phyloP scores from a whole-genome alignment of 2,329 filamentous ascomycete species.

The Akanthomyces lecanii region DNA sequence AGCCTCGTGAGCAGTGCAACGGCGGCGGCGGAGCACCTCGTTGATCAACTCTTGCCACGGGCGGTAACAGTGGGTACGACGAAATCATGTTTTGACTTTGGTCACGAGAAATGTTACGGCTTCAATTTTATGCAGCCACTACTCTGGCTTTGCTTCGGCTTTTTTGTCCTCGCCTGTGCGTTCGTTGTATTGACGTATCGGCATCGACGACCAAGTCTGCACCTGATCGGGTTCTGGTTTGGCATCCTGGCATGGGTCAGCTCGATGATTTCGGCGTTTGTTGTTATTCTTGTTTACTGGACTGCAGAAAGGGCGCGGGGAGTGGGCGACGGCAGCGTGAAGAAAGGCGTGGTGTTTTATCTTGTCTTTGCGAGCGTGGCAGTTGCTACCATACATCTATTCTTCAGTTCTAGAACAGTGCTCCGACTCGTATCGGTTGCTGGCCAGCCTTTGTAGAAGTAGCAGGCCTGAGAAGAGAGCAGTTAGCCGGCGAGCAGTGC shows the following conservation, averaged over 20 bases:
- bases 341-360: background rate
- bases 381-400: background rate
- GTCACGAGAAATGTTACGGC: background rate
- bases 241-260: background rate
- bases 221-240: background rate
- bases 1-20: background rate
- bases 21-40: background rate
- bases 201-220: background rate
- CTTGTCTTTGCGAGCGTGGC: background rate
- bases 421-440: background rate
- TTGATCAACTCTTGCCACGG: background rate
- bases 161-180: slow-evolving; percentile 33
- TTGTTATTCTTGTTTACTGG: background rate
- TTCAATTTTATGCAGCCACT: background rate
- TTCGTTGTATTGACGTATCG: slow-evolving; percentile 22
- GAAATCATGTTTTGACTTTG: background rate
- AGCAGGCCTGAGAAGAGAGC: background rate
- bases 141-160: background rate
- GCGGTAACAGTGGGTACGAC: background rate
- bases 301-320: background rate
- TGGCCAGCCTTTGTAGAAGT: background rate
- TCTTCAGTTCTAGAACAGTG: background rate
- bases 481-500: too few relatives aligned
- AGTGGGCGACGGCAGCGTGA: background rate
- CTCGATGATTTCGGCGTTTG: background rate